Percentiles rank a stretch among this genome's conserved stretches.
phyloP scores from a whole-genome alignment of 805 yeast species.

The Lachancea thermotolerans region DNA sequence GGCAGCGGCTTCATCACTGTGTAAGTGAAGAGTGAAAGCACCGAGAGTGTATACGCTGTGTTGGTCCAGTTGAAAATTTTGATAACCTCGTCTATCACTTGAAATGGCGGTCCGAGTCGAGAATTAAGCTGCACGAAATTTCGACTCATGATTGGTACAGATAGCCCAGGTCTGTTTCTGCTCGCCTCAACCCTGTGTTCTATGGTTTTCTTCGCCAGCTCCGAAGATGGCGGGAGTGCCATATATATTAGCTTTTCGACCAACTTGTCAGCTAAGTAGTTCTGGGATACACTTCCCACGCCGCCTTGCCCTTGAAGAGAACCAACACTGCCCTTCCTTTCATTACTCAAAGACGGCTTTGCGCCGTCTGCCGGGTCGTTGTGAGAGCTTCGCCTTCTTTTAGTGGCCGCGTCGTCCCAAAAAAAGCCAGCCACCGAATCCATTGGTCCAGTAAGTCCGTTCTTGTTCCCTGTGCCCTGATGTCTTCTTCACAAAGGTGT shows the following conservation, averaged over 20 bases:
- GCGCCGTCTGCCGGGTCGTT: neutral
- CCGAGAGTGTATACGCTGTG: conserved; percentile 54
- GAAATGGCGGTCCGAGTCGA: conserved; percentile 56
- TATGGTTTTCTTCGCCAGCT: conserved; percentile 38
- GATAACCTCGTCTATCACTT: conserved; percentile 49
- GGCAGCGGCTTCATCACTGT: conserved; percentile 54
- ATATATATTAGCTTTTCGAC: conserved; percentile 64
- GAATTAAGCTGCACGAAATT: conserved; percentile 59
- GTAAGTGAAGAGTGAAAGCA: conserved; percentile 44
- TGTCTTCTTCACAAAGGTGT: conserved; percentile 1
- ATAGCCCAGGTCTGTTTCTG: conserved; percentile 57
- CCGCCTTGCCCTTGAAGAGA: neutral
- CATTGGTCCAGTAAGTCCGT: conserved; percentile 13
- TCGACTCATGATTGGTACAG: conserved; percentile 61
- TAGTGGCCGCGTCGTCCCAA: conserved; percentile 20
- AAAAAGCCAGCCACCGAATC: conserved; percentile 28
- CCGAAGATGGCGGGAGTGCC: conserved; percentile 62
- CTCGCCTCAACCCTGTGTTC: conserved; percentile 54
- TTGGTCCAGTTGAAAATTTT: conserved; percentile 57
- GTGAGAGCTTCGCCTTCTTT: neutral
- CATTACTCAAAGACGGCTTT: neutral
- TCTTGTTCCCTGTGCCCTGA: conserved; percentile 8
- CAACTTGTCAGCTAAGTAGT: conserved; percentile 54
- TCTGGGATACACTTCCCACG: conserved; percentile 17
- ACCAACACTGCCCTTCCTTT: conserved; percentile 4